Percentiles rank a stretch among this genome's conserved stretches.
Conservation (phyloP, 768 basidiomycete genomes). For the Tylopilus plumbeoviolaceoides region DNA sequence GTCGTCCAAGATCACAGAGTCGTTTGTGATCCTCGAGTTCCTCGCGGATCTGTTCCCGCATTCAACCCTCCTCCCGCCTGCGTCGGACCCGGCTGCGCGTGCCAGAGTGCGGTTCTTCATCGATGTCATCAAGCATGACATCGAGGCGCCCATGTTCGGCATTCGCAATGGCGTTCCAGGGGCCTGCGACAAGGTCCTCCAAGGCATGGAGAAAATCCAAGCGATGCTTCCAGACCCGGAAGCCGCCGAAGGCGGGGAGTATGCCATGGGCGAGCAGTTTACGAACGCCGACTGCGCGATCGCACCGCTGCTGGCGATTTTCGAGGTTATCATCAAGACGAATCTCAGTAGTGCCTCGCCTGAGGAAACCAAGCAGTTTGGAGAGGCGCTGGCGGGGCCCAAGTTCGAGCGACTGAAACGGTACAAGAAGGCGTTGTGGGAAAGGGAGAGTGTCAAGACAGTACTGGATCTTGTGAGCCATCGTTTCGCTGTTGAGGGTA, state of each 20-base stretch:
- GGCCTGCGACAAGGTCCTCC: not conserved
- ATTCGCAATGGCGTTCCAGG: constrained; percentile 21
- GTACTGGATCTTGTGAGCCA: constrained; percentile 6
- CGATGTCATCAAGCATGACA: constrained; percentile 40
- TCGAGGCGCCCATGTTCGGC: constrained; percentile 35
- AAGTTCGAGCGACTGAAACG: constrained; percentile 46
- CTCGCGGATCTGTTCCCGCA: constrained; percentile 54
- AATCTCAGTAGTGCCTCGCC: constrained; percentile 39
- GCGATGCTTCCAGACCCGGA: constrained; percentile 4
- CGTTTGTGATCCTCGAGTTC: constrained; percentile 60
- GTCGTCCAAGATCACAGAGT: constrained; percentile 60
- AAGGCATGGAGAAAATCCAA: constrained; percentile 8
- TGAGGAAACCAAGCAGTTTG: constrained; percentile 43
- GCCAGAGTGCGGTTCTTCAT: constrained; percentile 62
- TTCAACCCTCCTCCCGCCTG: constrained; percentile 42
- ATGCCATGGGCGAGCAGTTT: constrained; percentile 38
- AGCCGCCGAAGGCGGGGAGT: constrained; percentile 45
- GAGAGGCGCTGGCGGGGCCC: constrained; percentile 36
- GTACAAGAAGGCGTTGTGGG: constrained; percentile 46
- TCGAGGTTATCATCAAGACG: constrained; percentile 39
- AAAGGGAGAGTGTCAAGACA: constrained; percentile 29
- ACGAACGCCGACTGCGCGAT: constrained; percentile 59
- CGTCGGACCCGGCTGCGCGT: constrained; percentile 44
- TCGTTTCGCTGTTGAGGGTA: not conserved
- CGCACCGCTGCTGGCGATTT: constrained; percentile 50